Percentiles rank a stretch among this genome's conserved stretches.
Conservation (phyloP, 441 rosid genomes). For the Jatropha podagrica region DNA sequence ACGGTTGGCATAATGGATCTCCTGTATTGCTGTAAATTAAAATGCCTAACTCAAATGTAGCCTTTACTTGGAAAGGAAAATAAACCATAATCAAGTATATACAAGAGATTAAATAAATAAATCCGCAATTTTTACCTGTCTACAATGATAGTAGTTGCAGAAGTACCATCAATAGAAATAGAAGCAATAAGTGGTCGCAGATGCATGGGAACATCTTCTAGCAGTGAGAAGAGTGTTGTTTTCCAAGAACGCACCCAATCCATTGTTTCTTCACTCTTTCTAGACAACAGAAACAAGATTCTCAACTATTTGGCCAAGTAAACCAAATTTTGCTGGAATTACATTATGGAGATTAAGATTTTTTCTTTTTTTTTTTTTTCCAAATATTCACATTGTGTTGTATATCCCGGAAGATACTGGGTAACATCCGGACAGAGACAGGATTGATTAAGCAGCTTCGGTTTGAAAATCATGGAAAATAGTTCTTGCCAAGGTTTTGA, state of each 20-base stretch:
- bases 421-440: too few species aligned
- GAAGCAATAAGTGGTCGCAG: conserved; percentile 60
- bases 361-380: too few species aligned
- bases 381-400: neutral
- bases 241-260: conserved; percentile 83
- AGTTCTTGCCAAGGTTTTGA: neutral
- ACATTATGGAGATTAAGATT: neutral
- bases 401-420: neutral
- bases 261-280: conserved; percentile 67
- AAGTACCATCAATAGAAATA: conserved; percentile 86
- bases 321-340: neutral
- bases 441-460: neutral
- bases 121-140: conserved; percentile 49
- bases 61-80: neutral
- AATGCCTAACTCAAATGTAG: conserved; percentile 4
- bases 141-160: conserved; percentile 82
- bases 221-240: conserved; percentile 59
- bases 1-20: conserved; percentile 66
- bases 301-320: conserved; percentile 23
- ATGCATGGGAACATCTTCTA: conserved; percentile 64
- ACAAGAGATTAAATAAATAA: neutral
- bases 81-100: neutral
- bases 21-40: conserved; percentile 56
- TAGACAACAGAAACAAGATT: conserved; percentile 53
- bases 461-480: neutral